phyloP scores from a whole-genome alignment of 2,329 filamentous ascomycete species.

The Calonectria honghensis region DNA sequence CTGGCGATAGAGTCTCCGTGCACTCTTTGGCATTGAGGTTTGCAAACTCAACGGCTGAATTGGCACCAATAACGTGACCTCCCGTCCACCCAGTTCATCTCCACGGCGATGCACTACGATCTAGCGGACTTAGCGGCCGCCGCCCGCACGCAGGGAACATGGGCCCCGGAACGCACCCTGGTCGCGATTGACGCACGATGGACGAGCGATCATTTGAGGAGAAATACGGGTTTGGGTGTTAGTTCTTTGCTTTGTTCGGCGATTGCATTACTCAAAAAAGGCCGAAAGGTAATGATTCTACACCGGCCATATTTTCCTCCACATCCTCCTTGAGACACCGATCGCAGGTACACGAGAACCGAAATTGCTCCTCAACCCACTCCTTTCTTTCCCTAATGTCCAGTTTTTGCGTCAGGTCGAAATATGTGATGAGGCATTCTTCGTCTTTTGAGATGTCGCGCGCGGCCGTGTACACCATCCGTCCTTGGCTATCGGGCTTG shows the following conservation, averaged over 20 bases:
- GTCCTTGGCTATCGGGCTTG: constrained; percentile 47
- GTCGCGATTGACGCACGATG: constrained; percentile 5
- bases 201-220: not conserved
- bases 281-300: constrained; percentile 49
- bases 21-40: not conserved
- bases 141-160: constrained; percentile 11
- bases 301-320: constrained; percentile 46
- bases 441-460: constrained; percentile 51
- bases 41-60: no score
- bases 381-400: constrained; percentile 47
- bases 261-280: constrained; percentile 30
- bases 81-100: not conserved
- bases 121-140: constrained; percentile 15
- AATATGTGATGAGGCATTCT: constrained; percentile 56
- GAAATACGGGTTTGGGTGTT: not conserved
- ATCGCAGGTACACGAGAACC: constrained; percentile 52
- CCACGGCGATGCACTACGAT: not conserved
- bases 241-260: not conserved
- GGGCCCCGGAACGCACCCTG: constrained; percentile 8
- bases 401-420: constrained; percentile 48
- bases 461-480: constrained; percentile 55
- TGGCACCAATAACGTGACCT: constrained; percentile 1
- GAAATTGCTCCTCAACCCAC: constrained; percentile 48
- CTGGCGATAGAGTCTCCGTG: no score
- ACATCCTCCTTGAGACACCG: constrained; percentile 52